phyloP scores from a whole-genome alignment of 208 protist species.

The Leishmania guyanensis region DNA sequence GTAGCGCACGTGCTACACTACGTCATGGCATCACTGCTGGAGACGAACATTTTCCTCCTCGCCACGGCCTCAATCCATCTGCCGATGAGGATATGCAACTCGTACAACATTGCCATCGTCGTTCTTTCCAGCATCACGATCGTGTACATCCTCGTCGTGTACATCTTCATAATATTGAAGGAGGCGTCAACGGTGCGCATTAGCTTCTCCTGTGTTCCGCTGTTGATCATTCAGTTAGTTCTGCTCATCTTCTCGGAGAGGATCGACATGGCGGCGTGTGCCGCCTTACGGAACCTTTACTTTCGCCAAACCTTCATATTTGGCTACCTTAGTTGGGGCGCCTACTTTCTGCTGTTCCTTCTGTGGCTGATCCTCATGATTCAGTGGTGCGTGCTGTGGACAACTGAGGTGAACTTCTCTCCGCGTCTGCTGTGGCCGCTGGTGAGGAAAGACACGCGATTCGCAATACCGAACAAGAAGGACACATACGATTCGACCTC shows the following conservation, averaged over 20 bases:
- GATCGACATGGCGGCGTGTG: slow-evolving; percentile 1
- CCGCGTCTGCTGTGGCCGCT: slow-evolving; percentile 30
- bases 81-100: slow-evolving; percentile 18
- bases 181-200: slow-evolving; percentile 28
- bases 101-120: slow-evolving; percentile 32
- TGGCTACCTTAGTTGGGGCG: slow-evolving; percentile 42
- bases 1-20: slow-evolving; percentile 46
- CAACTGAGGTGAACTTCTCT: slow-evolving; percentile 26
- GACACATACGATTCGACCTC: neutral
- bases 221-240: slow-evolving; percentile 37
- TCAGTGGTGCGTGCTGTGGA: slow-evolving; percentile 20
- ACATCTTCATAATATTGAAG: slow-evolving; percentile 26
- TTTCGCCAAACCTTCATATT: slow-evolving; percentile 40
- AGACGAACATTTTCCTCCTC: slow-evolving; percentile 60
- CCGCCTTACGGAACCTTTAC: neutral
- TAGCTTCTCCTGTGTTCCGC: slow-evolving; percentile 37
- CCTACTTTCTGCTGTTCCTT: slow-evolving; percentile 35
- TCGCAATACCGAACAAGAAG: neutral
- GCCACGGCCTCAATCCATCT: slow-evolving; percentile 23
- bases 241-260: slow-evolving; percentile 32
- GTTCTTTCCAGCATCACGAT: slow-evolving; percentile 34
- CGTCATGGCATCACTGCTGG: slow-evolving; percentile 56
- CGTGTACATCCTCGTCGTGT: slow-evolving; percentile 36
- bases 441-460: slow-evolving; percentile 11
- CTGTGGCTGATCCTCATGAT: slow-evolving; percentile 47